Percentiles rank a stretch among this genome's conserved stretches.
Conservation (phyloP, 805 yeast genomes). For the Saturnispora zaruensis region DNA sequence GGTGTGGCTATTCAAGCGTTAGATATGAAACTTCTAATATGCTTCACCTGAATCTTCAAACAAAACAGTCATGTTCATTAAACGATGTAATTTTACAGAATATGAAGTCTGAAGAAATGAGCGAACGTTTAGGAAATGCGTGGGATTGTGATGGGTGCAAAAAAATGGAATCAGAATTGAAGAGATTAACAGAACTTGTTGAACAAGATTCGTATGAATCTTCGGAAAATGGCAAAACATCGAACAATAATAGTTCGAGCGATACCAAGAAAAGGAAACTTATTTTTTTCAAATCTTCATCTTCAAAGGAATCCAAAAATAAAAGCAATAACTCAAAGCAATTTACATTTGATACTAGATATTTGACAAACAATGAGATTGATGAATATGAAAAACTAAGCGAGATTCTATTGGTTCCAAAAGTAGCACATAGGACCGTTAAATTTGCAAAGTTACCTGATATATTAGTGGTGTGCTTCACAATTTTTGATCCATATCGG, state of each 20-base stretch:
- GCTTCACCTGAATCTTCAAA: conserved; percentile 25
- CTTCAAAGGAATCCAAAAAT: conserved; percentile 11
- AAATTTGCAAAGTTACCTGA: conserved; percentile 30
- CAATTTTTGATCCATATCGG: conserved; percentile 25
- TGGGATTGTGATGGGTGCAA: conserved; percentile 78
- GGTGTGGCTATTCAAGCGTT: conserved; percentile 53
- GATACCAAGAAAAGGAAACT: conserved; percentile 20
- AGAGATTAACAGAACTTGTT: conserved; percentile 7
- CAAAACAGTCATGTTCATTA: conserved; percentile 24
- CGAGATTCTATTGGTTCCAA: conserved; percentile 18
- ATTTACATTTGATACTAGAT: conserved; percentile 1
- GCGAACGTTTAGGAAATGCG: conserved; percentile 59
- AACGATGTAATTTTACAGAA: conserved; percentile 58
- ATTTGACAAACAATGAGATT: conserved; percentile 17
- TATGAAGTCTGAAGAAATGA: conserved; percentile 53
- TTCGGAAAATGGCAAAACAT: not conserved
- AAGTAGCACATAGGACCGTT: conserved; percentile 23
- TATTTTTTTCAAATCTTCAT: conserved; percentile 10
- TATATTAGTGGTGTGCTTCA: conserved; percentile 27
- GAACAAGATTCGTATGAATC: conserved; percentile 2
- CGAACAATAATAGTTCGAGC: conserved; percentile 15
- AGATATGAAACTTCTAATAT: conserved; percentile 37
- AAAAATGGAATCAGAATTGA: conserved; percentile 20
- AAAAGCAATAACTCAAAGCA: not conserved
- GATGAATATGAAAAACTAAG: conserved; percentile 18